Evolutionary conservation across 305 asterid species (phyloP).

Genomic region (Fraxinus sp.): DNA sequence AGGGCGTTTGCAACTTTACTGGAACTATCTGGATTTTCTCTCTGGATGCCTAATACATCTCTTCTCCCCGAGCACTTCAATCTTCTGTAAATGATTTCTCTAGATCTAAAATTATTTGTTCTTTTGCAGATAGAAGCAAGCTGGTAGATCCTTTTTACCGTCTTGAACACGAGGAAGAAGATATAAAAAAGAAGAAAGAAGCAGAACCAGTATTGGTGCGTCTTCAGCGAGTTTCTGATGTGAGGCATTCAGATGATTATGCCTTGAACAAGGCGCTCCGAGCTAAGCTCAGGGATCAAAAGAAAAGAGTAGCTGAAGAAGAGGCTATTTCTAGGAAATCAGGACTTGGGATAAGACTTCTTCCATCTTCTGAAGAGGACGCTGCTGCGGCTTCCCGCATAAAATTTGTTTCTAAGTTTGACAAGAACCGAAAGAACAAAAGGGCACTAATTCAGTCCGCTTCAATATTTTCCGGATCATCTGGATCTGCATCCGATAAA

Average conservation of each 20-base stretch:
- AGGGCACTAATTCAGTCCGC: slow-evolving; percentile 67
- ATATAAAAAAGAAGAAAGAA: slow-evolving; percentile 83
- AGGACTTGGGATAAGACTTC: slow-evolving; percentile 75
- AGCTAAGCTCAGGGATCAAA: slow-evolving; percentile 75
- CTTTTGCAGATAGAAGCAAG: slow-evolving; percentile 60
- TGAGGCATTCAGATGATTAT: slow-evolving; percentile 81
- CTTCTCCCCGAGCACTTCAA: not conserved
- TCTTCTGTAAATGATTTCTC: not conserved
- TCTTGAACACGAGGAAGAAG: slow-evolving; percentile 91
- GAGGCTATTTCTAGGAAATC: slow-evolving; percentile 65
- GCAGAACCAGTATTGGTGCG: slow-evolving; percentile 85
- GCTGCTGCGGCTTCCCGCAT: slow-evolving; percentile 56
- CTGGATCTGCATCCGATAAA: slow-evolving; percentile 35
- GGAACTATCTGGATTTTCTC: not conserved
- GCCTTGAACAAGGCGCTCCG: slow-evolving; percentile 74
- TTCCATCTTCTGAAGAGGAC: slow-evolving; percentile 74
- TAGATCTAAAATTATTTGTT: not conserved
- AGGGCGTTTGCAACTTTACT: not conserved
- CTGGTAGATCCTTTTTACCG: slow-evolving; percentile 82
- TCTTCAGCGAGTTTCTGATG: slow-evolving; percentile 74
- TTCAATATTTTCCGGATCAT: slow-evolving; percentile 71
- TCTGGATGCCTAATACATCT: not conserved
- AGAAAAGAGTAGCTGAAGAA: slow-evolving; percentile 87
- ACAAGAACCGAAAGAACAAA: slow-evolving; percentile 66
- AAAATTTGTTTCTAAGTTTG: slow-evolving; percentile 64